Evolutionary conservation across 75 land plant species (phyloP).

Genomic region (Larix kaempferi): DNA sequence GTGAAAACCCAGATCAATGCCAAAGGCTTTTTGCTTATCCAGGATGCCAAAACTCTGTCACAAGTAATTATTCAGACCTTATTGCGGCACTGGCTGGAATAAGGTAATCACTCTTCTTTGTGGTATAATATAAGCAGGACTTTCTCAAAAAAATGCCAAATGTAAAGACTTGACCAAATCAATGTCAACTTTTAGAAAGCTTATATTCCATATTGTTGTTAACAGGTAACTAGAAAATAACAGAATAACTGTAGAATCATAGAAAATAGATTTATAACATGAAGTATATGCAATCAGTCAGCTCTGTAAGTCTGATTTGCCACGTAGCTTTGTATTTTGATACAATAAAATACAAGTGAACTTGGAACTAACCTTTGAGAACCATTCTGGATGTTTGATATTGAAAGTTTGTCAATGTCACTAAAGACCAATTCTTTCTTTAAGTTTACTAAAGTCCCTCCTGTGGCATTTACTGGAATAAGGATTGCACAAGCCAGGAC

Average conservation of each 20-base stretch:
- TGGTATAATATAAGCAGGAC: too few relatives aligned
- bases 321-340: neutral
- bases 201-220: neutral
- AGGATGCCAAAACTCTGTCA: too few relatives aligned
- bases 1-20: too few relatives aligned
- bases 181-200: neutral
- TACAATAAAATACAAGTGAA: neutral
- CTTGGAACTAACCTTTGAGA: slow-evolving; percentile 49
- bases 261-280: neutral
- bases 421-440: slow-evolving; percentile 12
- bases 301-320: neutral
- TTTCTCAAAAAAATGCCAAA: neutral
- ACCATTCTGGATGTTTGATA: slow-evolving; percentile 42
- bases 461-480: slow-evolving; percentile 85
- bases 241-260: neutral
- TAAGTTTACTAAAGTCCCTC: slow-evolving; percentile 23
- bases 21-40: too few relatives aligned
- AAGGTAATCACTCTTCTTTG: too few relatives aligned
- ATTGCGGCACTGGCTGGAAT: too few relatives aligned
- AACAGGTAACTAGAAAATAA: neutral
- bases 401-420: slow-evolving; percentile 54
- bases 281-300: neutral
- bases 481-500: slow-evolving; percentile 56
- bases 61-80: too few relatives aligned
- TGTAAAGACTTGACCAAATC: neutral